Base-by-base conservation (phyloP, 2,329 filamentous ascomycete species). In the Venturiaceae sp. region DNA sequence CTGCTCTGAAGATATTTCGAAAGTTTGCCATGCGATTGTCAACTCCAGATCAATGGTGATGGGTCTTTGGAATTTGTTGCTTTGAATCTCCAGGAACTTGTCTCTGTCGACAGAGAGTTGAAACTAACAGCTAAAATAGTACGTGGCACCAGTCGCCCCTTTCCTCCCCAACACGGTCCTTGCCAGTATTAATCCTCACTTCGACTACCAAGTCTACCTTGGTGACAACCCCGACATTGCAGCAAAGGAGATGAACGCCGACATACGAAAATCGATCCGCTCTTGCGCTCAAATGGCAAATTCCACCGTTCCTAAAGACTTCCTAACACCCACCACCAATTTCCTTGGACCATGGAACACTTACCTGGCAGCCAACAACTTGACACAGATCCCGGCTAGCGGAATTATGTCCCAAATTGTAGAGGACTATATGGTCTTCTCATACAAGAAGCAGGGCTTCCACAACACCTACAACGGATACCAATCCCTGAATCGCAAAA, bases 391-490 rank as follows among this genome's bases (percentile, higher is more conserved):
- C 9, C 52, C 58, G 11, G 30, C 39, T 23, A 59, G 53, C 19
- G 58, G 58, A 13, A 59, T 59, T 34, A 59, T 59, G 58, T 41
- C 34, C 9, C 28, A 33, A 13, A n/a, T 39, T 16, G 58, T 59
- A 8, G 58, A 59, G 37, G 58, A 59, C 19, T 59, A 59, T 34
- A 59, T 59, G 58, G 58, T 59, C 9, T 19, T 28, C 14, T 58
- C 53, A 30, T 59, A 59, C 36, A 32, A 37, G 34, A 59, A 59
- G 39, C 58, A 59, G 32, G 58, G 58, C 9, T 59, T 59, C 32
- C 59, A 58, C 36, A 59, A 46, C 39, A 59, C 58, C n/a, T 58
- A 41, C 53, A 59, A 59, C 41, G 58, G 58, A 5, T 59, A 59
- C 39, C 58, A 59, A 37, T 47, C 2, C 13, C 56, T 56, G 37